These are phyloP conservation scores for Euphorbia corollata DNA, from an alignment of 441 rosid species.

Conservation along the genomic window DNA sequence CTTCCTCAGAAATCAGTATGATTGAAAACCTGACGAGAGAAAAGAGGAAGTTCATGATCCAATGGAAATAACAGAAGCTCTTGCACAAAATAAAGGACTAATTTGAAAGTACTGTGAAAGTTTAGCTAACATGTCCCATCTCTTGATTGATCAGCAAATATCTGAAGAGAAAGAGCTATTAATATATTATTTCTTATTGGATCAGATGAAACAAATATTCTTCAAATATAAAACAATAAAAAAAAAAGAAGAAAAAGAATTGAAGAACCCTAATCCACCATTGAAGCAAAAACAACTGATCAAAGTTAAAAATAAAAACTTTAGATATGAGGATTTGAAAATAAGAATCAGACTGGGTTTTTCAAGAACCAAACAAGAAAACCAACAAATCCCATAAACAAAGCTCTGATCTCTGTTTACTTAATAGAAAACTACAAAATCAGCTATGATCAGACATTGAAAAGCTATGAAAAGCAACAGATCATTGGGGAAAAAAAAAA, in stretches of 20 bases:
- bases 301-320: background rate
- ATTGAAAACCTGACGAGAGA: constrained; percentile 14
- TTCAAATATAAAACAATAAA: background rate
- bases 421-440: constrained; percentile 16
- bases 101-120: constrained; percentile 14
- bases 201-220: constrained; percentile 5
- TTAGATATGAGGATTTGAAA: background rate
- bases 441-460: constrained; percentile 5
- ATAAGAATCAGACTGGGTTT: background rate
- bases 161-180: constrained; percentile 15
- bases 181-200: constrained; percentile 5
- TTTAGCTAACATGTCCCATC: constrained; percentile 19
- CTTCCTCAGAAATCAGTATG: constrained; percentile 18
- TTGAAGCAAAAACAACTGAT: background rate
- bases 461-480: constrained; percentile 20
- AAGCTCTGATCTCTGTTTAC: constrained; percentile 8
- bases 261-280: constrained; percentile 14
- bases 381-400: background rate
- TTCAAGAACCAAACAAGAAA: too few species aligned
- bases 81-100: constrained; percentile 1
- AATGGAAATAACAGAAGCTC: constrained; percentile 22
- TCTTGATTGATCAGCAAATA: constrained; percentile 13
- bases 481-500: constrained; percentile 23
- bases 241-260: background rate
- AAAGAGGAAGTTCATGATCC: constrained; percentile 27